Evolutionary conservation across 176 grass and related monocot species (phyloP).

Genomic region (Stipa capillata): DNA sequence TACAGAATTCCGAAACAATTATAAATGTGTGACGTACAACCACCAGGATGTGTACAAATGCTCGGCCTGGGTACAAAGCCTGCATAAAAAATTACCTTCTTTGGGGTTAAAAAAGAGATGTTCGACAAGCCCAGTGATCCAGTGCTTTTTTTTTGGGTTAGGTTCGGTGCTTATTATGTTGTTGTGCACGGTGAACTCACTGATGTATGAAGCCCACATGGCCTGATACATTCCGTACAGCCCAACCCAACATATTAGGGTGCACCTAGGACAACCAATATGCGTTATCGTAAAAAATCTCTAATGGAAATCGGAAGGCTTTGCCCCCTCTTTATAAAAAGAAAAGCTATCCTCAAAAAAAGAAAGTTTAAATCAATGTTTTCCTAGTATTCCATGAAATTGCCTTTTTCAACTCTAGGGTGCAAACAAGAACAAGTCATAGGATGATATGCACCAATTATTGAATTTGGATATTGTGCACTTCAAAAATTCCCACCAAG

Average conservation of each 20-base stretch:
- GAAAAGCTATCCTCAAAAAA: not conserved
- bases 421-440: not conserved
- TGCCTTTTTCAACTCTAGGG: not conserved
- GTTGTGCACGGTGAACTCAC: not conserved
- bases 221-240: not conserved
- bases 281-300: not conserved
- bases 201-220: conserved; percentile 1
- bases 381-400: not conserved
- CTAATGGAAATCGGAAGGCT: too few relatives aligned
- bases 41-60: not conserved
- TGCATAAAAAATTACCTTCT: not conserved
- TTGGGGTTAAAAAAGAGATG: not conserved
- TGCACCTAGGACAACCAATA: not conserved
- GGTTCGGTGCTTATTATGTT: too few relatives aligned
- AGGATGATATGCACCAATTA: not conserved
- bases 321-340: too few relatives aligned
- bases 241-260: not conserved
- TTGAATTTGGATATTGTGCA: not conserved
- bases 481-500: not conserved
- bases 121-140: not conserved
- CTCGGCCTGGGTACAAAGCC: not conserved
- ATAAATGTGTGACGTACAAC: not conserved
- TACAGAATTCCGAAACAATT: too few relatives aligned
- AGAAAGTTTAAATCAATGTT: not conserved
- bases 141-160: too few relatives aligned